Evolutionary conservation across 139 green algal genomes (phyloP).

Genomic region (Ulvella scutata): DNA sequence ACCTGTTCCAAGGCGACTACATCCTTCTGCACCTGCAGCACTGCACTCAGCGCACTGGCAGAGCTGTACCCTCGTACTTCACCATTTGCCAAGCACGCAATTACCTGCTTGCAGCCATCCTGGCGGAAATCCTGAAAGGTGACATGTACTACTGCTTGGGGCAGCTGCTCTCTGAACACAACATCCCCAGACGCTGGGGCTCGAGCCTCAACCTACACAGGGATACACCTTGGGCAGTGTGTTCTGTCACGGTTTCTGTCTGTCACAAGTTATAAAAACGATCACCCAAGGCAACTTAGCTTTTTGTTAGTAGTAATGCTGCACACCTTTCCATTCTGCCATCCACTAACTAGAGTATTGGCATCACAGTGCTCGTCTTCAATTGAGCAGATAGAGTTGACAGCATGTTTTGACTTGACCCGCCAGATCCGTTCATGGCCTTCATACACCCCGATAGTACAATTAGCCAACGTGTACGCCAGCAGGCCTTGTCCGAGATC

Average conservation of each 20-base stretch:
- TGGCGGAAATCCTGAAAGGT: neutral
- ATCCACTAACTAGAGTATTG: neutral
- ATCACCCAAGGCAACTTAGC: neutral
- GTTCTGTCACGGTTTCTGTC: neutral
- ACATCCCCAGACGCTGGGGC: neutral
- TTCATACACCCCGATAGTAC: neutral
- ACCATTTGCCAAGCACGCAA: neutral
- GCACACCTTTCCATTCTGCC: neutral
- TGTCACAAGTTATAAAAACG: neutral
- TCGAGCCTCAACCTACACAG: neutral
- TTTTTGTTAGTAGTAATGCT: neutral
- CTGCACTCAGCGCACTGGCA: neutral
- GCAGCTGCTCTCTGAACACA: neutral
- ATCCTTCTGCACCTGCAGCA: neutral
- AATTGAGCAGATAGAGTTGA: neutral
- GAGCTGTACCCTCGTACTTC: neutral
- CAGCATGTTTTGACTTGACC: neutral
- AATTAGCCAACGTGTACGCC: neutral
- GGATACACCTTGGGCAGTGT: neutral
- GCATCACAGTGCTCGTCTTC: neutral
- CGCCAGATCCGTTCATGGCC: neutral
- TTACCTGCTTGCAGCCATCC: neutral
- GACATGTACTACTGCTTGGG: neutral
- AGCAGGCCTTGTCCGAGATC: neutral
- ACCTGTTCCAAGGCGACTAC: neutral